Percentiles rank a stretch among this genome's conserved stretches.
These are phyloP conservation scores for Prunus mira DNA, from an alignment of 306 rosid genomes.

Conservation along the genomic window DNA sequence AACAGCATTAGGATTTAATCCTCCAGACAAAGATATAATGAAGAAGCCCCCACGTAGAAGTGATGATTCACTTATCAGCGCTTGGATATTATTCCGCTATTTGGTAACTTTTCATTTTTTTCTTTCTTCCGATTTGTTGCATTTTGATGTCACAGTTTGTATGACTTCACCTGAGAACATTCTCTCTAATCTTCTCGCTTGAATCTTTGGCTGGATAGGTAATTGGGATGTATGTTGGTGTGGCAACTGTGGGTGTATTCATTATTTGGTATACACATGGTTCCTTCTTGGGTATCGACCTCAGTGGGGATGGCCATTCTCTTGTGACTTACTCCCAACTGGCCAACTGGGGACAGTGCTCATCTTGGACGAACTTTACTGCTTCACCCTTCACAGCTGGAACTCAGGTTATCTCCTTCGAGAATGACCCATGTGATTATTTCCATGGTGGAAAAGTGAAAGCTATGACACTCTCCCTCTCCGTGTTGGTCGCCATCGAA, in stretches of 20 bases:
- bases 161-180: neutral
- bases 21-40: constrained; percentile 80
- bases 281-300: constrained; percentile 78
- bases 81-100: constrained; percentile 82
- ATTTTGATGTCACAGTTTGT: neutral
- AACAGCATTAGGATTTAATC: constrained; percentile 85
- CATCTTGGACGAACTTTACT: constrained; percentile 61
- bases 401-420: constrained; percentile 36
- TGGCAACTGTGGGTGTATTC: constrained; percentile 81
- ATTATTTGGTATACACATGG: constrained; percentile 69
- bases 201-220: constrained; percentile 37
- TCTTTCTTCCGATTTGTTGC: neutral
- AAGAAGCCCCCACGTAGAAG: constrained; percentile 80
- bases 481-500: constrained; percentile 79
- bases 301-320: constrained; percentile 65
- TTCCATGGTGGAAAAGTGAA: constrained; percentile 65
- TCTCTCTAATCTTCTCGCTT: neutral
- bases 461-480: constrained; percentile 76
- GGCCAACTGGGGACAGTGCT: constrained; percentile 74
- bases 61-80: constrained; percentile 62
- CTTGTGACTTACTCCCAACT: constrained; percentile 75
- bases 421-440: constrained; percentile 53
- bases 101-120: constrained; percentile 37
- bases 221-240: constrained; percentile 72
- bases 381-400: constrained; percentile 79